Evolutionary conservation across 2,329 filamentous ascomycete genomes (phyloP).

Genomic region (Aureobasidium melanogenum): DNA sequence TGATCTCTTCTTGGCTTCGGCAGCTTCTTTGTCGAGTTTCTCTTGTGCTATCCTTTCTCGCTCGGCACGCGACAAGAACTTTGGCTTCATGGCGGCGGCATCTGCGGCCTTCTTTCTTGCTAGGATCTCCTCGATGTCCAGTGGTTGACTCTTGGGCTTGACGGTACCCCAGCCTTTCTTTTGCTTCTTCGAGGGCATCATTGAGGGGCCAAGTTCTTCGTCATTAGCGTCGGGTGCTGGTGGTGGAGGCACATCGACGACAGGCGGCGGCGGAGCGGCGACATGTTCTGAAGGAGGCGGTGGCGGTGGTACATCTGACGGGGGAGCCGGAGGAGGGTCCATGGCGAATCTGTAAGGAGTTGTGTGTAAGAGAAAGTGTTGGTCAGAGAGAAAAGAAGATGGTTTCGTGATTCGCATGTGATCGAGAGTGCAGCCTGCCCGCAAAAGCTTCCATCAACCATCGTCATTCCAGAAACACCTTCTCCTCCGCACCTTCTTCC

Average conservation of each 20-base stretch:
- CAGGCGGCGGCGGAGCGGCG: slow-evolving; percentile 18
- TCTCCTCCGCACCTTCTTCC: neutral
- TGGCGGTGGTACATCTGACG: slow-evolving; percentile 16
- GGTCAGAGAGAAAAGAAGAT: neutral
- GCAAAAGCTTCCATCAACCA: neutral
- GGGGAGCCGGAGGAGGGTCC: slow-evolving; percentile 17
- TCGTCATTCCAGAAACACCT: neutral
- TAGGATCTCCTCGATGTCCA: slow-evolving; percentile 80
- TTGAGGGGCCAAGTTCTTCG: slow-evolving; percentile 9
- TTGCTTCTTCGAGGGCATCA: slow-evolving; percentile 31
- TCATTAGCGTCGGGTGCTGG: slow-evolving; percentile 9
- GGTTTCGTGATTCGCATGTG: neutral
- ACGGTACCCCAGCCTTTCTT: slow-evolving; percentile 35
- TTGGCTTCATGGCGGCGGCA: slow-evolving; percentile 76
- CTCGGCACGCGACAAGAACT: slow-evolving; percentile 76
- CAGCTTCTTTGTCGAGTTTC: slow-evolving; percentile 63
- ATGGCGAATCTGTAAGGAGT: neutral
- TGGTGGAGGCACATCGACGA: slow-evolving; percentile 13
- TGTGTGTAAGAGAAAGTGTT: neutral
- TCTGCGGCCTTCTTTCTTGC: slow-evolving; percentile 80
- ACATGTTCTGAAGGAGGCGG: slow-evolving; percentile 18
- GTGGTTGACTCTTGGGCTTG: slow-evolving; percentile 39
- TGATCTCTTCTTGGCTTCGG: slow-evolving; percentile 48
- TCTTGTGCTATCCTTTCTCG: slow-evolving; percentile 72
- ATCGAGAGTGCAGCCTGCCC: neutral